Base-by-base conservation (phyloP, 2,329 filamentous ascomycete genomes). In the Xylariaceae sp. region DNA sequence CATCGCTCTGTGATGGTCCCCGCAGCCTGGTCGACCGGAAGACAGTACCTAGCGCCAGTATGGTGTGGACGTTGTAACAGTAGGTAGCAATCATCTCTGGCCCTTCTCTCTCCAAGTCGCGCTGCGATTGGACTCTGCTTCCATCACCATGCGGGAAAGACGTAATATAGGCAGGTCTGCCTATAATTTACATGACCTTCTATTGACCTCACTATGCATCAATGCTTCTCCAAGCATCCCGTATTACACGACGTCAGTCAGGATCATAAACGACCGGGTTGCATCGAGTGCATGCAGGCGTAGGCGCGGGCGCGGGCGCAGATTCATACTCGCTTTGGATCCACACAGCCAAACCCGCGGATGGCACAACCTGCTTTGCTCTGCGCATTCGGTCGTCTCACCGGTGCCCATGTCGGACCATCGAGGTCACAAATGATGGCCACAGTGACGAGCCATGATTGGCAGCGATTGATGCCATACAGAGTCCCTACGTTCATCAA, bases 191-290 rank as follows among this genome's bases (percentile, higher is more conserved):
- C 32, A 42, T 42, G 13, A 21, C 18, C 10, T 42, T 22, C 10
- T 22, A 10, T 43, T 43, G 34, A n/a, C 49, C 49, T 57, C 49
- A 39, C 49, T 47, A 29, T 50, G 55, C 55, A 34, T 51, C 44
- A 26, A 26, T 8, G 8, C 21, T 21, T 29, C 16, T 10, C 22
- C 21, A 12, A 13, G 22, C 41, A 49, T 30, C 47, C 41, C 47
- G 49, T 49, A 51, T 53, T 53, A 42, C 49, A 48, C 39, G 45
- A 47, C 39, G 26, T 30, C n/a, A 18, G 48, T 22, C 18, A 26
- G 41, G 41, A 26, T 43, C 41, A 43, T 45, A 51, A 53, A 44
- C 44, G 50, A 41, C 53, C 53, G 44, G 51, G 53, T 47, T 46
- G 49, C 44, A 40, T 36, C 32, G 41, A 26, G 29, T 42, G 40